phyloP scores from a whole-genome alignment of 805 yeast species.

The Spathaspora passalidarum region DNA sequence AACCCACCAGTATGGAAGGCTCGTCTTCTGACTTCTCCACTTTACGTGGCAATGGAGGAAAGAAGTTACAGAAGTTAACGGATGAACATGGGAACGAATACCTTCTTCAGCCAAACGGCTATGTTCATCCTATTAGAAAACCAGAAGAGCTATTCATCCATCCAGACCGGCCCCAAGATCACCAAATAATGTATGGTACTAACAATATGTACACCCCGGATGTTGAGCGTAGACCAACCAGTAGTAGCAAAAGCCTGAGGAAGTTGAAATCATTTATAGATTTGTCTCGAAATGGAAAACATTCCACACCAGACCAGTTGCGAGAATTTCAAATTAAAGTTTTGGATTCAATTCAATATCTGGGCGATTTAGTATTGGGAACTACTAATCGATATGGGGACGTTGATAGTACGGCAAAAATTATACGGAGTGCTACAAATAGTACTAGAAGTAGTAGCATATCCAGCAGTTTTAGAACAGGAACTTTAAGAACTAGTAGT shows the following conservation, averaged over 20 bases:
- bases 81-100: constrained; percentile 7
- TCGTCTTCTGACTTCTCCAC: not conserved
- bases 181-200: not conserved
- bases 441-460: not conserved
- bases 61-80: not conserved
- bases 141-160: not conserved
- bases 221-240: not conserved
- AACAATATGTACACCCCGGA: not conserved
- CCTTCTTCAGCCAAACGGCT: constrained; percentile 4
- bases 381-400: constrained; percentile 8
- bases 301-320: constrained; percentile 1
- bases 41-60: not conserved
- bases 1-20: not conserved
- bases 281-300: constrained; percentile 1
- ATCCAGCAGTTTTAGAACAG: not conserved
- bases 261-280: constrained; percentile 4
- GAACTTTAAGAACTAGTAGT: not conserved
- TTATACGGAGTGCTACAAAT: constrained; percentile 4
- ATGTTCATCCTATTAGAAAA: constrained; percentile 2
- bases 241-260: not conserved
- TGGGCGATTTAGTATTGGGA: constrained; percentile 8
- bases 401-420: constrained; percentile 8
- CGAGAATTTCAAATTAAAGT: constrained; percentile 7
- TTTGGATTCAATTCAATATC: constrained; percentile 8
- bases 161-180: not conserved